Conservation (phyloP, 2,329 filamentous ascomycete genomes). For the Diaporthe ilicicola region DNA sequence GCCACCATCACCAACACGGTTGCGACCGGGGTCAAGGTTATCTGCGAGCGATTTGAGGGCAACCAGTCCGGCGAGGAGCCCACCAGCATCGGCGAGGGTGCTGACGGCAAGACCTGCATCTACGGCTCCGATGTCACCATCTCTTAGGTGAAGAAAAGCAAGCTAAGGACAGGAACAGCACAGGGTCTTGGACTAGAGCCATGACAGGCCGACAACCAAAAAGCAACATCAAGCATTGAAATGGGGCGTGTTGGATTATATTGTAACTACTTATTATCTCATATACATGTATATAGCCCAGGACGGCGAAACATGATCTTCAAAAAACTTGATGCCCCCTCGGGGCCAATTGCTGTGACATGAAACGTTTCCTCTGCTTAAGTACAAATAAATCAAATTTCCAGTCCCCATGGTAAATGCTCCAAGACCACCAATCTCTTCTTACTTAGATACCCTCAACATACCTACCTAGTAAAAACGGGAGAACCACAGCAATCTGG, state of each 20-base stretch:
- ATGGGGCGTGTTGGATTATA: slow-evolving; percentile 10
- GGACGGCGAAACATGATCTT: slow-evolving; percentile 13
- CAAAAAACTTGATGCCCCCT: not conserved
- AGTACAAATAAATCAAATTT: too few relatives aligned
- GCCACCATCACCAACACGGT: slow-evolving; percentile 32
- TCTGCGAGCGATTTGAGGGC: slow-evolving; percentile 34
- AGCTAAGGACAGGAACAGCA: not conserved
- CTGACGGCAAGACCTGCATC: slow-evolving; percentile 35
- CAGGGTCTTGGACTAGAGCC: not conserved
- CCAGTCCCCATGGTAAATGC: too few relatives aligned
- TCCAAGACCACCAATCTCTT: too few relatives aligned
- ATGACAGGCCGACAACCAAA: slow-evolving; percentile 7
- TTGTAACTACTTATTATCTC: slow-evolving; percentile 23
- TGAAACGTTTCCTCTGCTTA: not conserved
- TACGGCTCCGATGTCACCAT: slow-evolving; percentile 28
- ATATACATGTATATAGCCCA: slow-evolving; percentile 27
- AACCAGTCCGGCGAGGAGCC: slow-evolving; percentile 33
- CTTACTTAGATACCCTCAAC: too few relatives aligned
- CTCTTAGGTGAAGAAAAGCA: not conserved
- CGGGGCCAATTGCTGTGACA: not conserved
- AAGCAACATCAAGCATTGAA: slow-evolving; percentile 15
- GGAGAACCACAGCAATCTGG: too few relatives aligned
- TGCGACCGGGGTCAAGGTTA: slow-evolving; percentile 27
- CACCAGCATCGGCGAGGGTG: slow-evolving; percentile 26
- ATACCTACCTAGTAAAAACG: too few relatives aligned